phyloP scores from a whole-genome alignment of 306 rosid genomes.

The Delonix regia region DNA sequence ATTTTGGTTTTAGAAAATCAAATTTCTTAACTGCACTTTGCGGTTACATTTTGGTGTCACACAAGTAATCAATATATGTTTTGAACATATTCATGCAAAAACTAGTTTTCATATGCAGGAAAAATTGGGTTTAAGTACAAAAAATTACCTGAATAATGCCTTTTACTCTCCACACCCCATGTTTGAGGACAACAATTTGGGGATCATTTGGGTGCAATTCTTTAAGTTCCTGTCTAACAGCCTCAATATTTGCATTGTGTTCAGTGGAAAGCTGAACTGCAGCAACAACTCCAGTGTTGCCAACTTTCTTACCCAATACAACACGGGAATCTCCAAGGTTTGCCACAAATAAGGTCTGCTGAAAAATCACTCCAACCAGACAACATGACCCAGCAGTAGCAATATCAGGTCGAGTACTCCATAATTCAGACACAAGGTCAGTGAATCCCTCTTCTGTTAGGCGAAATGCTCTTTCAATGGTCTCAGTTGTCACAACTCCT shows the following conservation, averaged over 20 bases:
- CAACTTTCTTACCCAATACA: slow-evolving; percentile 81
- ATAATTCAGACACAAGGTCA: slow-evolving; percentile 59
- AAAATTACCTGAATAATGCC: slow-evolving; percentile 79
- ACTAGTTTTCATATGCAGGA: slow-evolving; percentile 14
- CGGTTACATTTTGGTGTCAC: no score
- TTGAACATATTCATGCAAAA: neutral
- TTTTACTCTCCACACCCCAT: slow-evolving; percentile 88
- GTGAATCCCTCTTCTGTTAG: slow-evolving; percentile 73
- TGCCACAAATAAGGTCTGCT: slow-evolving; percentile 73
- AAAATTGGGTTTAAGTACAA: neutral
- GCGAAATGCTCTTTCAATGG: slow-evolving; percentile 60
- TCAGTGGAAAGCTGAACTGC: slow-evolving; percentile 77
- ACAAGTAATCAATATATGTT: no score
- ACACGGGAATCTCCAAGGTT: slow-evolving; percentile 82
- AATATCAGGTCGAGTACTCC: slow-evolving; percentile 58
- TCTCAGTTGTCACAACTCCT: slow-evolving; percentile 59
- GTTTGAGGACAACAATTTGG: slow-evolving; percentile 69
- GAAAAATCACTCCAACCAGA: slow-evolving; percentile 74
- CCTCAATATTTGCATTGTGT: slow-evolving; percentile 78
- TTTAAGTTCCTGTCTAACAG: slow-evolving; percentile 62
- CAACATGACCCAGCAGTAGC: slow-evolving; percentile 82
- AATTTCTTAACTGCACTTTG: no score
- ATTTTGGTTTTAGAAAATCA: no score
- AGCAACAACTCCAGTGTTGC: slow-evolving; percentile 67
- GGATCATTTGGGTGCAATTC: slow-evolving; percentile 74